Evolutionary conservation across 805 yeast genomes (phyloP).

Genomic region (Hanseniaspora jakobsenii): DNA sequence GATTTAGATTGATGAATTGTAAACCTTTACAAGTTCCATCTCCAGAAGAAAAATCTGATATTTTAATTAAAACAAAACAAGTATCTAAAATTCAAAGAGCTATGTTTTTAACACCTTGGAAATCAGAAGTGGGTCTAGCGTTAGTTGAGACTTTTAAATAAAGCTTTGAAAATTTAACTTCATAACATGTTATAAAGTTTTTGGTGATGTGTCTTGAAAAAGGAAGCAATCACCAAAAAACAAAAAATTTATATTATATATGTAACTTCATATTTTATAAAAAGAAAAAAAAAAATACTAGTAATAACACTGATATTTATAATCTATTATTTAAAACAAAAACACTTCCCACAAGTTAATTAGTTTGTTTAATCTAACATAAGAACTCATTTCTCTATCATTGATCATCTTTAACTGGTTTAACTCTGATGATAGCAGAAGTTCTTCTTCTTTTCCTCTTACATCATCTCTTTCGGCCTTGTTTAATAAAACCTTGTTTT

Average conservation of each 20-base stretch:
- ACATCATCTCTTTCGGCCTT: conserved; percentile 88
- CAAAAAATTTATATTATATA: neutral
- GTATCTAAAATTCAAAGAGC: conserved; percentile 55
- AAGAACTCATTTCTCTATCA: conserved; percentile 41
- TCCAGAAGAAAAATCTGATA: conserved; percentile 29
- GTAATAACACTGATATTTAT: neutral
- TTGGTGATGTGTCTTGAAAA: too few relatives aligned
- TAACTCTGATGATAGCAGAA: conserved; percentile 62
- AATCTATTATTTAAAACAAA: conserved; percentile 26
- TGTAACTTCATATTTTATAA: neutral
- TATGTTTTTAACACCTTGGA: conserved; percentile 50
- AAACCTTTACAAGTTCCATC: conserved; percentile 37
- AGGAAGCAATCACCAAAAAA: too few relatives aligned
- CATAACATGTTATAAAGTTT: too few relatives aligned
- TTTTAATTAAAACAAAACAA: conserved; percentile 39
- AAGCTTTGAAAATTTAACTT: too few relatives aligned
- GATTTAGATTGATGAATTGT: conserved; percentile 45
- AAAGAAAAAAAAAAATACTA: neutral
- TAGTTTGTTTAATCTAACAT: conserved; percentile 46
- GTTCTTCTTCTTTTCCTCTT: conserved; percentile 63
- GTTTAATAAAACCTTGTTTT: conserved; percentile 54
- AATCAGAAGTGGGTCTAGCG: conserved; percentile 24
- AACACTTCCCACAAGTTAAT: conserved; percentile 47
- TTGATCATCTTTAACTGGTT: conserved; percentile 54
- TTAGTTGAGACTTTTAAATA: conserved; percentile 25